Percentiles rank a stretch among this genome's conserved stretches.
These are phyloP conservation scores for Lagenaria siceraria DNA, from an alignment of 306 rosid species.

Conservation along the genomic window DNA sequence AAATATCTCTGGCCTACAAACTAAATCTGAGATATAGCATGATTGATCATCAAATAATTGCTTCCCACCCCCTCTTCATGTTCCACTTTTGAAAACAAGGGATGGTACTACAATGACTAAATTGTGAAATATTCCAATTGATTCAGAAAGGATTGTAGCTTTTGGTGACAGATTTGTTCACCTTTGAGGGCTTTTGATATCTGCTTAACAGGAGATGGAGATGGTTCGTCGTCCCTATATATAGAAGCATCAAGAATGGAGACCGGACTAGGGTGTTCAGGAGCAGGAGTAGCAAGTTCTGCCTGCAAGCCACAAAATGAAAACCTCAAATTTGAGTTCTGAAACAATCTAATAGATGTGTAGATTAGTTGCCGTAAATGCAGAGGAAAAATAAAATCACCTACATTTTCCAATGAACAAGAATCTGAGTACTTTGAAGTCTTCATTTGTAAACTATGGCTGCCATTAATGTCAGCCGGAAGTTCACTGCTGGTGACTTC, in stretches of 20 bases:
- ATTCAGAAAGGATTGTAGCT: not conserved
- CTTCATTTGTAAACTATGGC: constrained; percentile 35
- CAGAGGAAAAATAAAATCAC: not conserved
- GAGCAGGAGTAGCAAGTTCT: constrained; percentile 42
- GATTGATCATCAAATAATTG: not conserved
- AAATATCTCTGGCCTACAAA: not conserved
- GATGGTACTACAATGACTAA: not conserved
- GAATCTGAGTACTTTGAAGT: constrained; percentile 31
- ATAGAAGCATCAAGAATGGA: constrained; percentile 65
- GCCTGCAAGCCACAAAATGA: constrained; percentile 36
- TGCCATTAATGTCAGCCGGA: constrained; percentile 23
- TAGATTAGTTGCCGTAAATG: not conserved
- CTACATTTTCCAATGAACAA: constrained; percentile 34
- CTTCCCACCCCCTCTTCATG: not conserved
- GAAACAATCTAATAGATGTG: constrained; percentile 11
- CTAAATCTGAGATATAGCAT: not conserved
- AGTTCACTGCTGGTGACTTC: constrained; percentile 45
- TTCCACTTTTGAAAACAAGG: not conserved
- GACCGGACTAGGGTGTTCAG: constrained; percentile 74
- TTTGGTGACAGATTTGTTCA: constrained; percentile 12
- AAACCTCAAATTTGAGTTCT: constrained; percentile 42
- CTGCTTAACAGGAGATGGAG: constrained; percentile 65
- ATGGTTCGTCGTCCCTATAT: constrained; percentile 45
- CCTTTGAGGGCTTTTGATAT: constrained; percentile 42
- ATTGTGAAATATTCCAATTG: not conserved